Evolutionary conservation across 2,329 filamentous ascomycete genomes (phyloP).

Genomic region (Harringtonia aguacate): DNA sequence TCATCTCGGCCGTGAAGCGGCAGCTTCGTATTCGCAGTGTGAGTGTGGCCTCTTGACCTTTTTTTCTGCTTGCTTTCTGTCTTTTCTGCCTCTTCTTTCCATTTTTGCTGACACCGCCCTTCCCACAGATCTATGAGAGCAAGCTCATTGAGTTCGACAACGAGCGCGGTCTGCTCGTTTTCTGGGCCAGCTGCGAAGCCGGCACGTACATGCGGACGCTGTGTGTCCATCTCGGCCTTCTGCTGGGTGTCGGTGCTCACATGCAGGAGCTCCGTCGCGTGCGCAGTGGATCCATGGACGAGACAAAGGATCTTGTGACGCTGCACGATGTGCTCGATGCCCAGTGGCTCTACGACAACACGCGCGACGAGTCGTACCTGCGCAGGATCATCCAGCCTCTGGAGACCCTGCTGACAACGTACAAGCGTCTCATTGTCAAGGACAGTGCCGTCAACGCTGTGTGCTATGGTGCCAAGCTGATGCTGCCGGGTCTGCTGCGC

Average conservation of each 20-base stretch:
- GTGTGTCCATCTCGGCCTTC: slow-evolving; percentile 75
- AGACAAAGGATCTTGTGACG: slow-evolving; percentile 80
- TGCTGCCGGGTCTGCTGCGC: slow-evolving; percentile 90
- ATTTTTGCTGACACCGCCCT: no score
- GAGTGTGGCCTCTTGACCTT: neutral
- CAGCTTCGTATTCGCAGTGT: slow-evolving; percentile 89
- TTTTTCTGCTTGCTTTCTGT: neutral
- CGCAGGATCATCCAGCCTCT: slow-evolving; percentile 85
- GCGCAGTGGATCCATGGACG: slow-evolving; percentile 88
- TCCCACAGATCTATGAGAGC: slow-evolving; percentile 68
- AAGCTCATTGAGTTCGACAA: slow-evolving; percentile 98
- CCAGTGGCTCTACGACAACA: slow-evolving; percentile 94
- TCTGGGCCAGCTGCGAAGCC: slow-evolving; percentile 98
- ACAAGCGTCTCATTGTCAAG: slow-evolving; percentile 98
- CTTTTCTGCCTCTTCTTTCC: neutral
- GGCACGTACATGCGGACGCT: slow-evolving; percentile 98
- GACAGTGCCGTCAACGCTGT: slow-evolving; percentile 94
- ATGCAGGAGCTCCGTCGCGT: slow-evolving; percentile 98
- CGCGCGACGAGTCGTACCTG: slow-evolving; percentile 85
- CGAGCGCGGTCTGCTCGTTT: slow-evolving; percentile 90
- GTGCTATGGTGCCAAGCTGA: slow-evolving; percentile 97
- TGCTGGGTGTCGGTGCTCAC: slow-evolving; percentile 49
- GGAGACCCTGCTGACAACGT: slow-evolving; percentile 81
- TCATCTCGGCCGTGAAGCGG: slow-evolving; percentile 98
- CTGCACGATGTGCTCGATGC: slow-evolving; percentile 93